phyloP scores from a whole-genome alignment of 2,329 filamentous ascomycete species.

The Ophiostoma triangulosporum region DNA sequence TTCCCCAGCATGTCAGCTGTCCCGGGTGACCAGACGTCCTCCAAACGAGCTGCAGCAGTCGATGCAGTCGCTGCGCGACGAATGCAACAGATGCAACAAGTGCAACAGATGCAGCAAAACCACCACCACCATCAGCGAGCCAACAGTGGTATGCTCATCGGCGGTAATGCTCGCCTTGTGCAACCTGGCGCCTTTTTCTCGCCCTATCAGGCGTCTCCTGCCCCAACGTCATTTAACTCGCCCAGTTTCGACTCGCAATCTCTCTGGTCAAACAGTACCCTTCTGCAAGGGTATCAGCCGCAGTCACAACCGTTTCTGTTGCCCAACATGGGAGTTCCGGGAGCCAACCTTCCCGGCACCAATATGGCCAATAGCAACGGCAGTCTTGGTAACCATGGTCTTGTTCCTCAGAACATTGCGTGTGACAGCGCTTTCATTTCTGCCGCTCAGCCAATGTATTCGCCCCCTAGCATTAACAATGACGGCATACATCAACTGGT shows the following conservation, averaged over 20 bases:
- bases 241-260: slow-evolving; percentile 24
- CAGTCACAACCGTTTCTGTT: slow-evolving; percentile 13
- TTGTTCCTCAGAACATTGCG: slow-evolving; percentile 22
- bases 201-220: slow-evolving; percentile 23
- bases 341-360: not conserved
- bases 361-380: slow-evolving; percentile 3
- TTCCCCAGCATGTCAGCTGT: not conserved
- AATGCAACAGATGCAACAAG: too few species aligned
- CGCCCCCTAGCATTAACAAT: slow-evolving; percentile 8
- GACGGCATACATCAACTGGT: not conserved
- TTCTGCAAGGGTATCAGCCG: slow-evolving; percentile 21
- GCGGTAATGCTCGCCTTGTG: slow-evolving; percentile 14
- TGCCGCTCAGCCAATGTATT: slow-evolving; percentile 17
- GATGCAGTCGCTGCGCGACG: not conserved
- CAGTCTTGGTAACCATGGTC: slow-evolving; percentile 14
- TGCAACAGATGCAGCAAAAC: slow-evolving; percentile 3
- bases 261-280: slow-evolving; percentile 24
- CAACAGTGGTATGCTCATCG: slow-evolving; percentile 6
- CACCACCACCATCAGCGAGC: not conserved
- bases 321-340: slow-evolving; percentile 14
- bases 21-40: not conserved
- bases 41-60: slow-evolving; percentile 9
- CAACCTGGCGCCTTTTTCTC: slow-evolving; percentile 18
- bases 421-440: slow-evolving; percentile 21
- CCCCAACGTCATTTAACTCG: slow-evolving; percentile 28